These are phyloP conservation scores for Sporothrix globosa DNA, from an alignment of 2,329 filamentous ascomycete species.

Conservation along the genomic window DNA sequence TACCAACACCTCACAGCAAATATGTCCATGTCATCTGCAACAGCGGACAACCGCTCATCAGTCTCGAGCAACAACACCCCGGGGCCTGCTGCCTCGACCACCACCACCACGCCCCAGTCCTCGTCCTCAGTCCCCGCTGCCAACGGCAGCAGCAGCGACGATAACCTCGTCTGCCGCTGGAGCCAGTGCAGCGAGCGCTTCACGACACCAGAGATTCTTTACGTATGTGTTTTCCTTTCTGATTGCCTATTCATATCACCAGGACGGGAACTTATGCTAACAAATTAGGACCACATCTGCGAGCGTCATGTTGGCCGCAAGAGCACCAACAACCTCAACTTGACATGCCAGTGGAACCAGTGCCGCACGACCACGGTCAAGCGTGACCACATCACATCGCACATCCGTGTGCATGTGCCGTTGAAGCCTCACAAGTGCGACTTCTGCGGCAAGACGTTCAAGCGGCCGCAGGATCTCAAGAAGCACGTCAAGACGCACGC, in stretches of 20 bases:
- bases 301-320: conserved; percentile 98
- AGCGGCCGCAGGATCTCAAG: conserved; percentile 97
- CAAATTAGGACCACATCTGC: conserved; percentile 85
- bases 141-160: conserved; percentile 43
- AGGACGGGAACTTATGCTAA: not conserved
- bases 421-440: conserved; percentile 99
- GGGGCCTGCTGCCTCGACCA: conserved; percentile 53
- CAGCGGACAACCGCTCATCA: conserved; percentile 40
- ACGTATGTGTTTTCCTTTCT: conserved; percentile 48
- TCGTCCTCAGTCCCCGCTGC: conserved; percentile 24
- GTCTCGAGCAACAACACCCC: conserved; percentile 58
- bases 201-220: conserved; percentile 59
- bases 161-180: conserved; percentile 65
- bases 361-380: conserved; percentile 97
- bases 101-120: conserved; percentile 44
- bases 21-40: conserved; percentile 32
- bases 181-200: conserved; percentile 63
- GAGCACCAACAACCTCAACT: conserved; percentile 96
- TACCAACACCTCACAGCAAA: not conserved
- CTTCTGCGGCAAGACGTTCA: conserved; percentile 98
- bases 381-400: conserved; percentile 98
- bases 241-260: not conserved
- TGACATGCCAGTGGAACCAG: conserved; percentile 96
- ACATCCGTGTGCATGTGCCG: conserved; percentile 98
- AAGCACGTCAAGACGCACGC: conserved; percentile 99